Percentiles rank a stretch among this genome's conserved stretches.
phyloP scores from a whole-genome alignment of 1,284 basidiomycete genomes.

The Uromyces viciae-fabae region DNA sequence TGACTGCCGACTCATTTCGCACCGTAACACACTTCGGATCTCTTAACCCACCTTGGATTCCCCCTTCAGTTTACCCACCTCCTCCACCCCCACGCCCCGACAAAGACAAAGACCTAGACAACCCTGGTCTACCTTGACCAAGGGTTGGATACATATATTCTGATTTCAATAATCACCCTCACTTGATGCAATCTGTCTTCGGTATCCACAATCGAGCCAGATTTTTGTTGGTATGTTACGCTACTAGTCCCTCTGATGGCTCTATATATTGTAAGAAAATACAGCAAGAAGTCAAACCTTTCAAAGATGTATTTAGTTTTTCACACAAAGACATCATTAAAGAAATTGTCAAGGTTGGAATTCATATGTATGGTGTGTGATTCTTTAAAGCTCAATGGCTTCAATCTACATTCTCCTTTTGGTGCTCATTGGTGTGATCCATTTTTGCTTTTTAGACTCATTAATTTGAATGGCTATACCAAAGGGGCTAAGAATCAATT shows the following conservation, averaged over 20 bases:
- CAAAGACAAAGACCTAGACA: constrained; percentile 44
- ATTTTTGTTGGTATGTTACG: constrained; percentile 62
- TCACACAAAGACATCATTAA: constrained; percentile 59
- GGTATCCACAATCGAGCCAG: constrained; percentile 59
- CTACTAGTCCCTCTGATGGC: constrained; percentile 62
- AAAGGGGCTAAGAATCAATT: constrained; percentile 65
- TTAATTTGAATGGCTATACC: constrained; percentile 66
- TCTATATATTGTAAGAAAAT: constrained; percentile 62
- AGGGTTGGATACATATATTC: constrained; percentile 64
- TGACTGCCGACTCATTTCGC: constrained; percentile 62
- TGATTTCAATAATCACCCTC: constrained; percentile 64
- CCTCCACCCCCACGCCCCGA: constrained; percentile 57
- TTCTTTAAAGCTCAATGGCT: too few relatives aligned
- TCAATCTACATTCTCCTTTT: background rate
- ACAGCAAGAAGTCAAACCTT: constrained; percentile 59
- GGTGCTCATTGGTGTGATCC: background rate
- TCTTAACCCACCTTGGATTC: constrained; percentile 61
- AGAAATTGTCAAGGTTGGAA: constrained; percentile 59
- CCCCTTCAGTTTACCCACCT: constrained; percentile 60
- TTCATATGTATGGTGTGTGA: constrained; percentile 58
- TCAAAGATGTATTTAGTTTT: constrained; percentile 61
- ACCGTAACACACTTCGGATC: constrained; percentile 62
- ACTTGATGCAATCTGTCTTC: constrained; percentile 65
- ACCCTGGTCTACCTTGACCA: constrained; percentile 51
- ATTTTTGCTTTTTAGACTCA: constrained; percentile 53